phyloP scores from a whole-genome alignment of 108 stramenopile species.

The Conticribra guillardii region DNA sequence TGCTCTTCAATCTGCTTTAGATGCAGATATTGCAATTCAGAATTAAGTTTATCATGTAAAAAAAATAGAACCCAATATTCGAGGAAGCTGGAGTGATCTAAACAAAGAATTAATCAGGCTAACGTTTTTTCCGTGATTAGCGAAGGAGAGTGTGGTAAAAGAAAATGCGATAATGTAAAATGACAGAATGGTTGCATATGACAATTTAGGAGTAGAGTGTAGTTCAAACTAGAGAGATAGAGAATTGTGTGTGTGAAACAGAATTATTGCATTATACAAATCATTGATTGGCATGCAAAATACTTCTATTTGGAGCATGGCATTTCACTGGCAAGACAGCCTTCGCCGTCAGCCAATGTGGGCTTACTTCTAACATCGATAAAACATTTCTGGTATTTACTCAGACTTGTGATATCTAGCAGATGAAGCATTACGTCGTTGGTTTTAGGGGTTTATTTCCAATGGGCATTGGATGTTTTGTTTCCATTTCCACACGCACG shows the following conservation, averaged over 20 bases:
- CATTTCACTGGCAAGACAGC: slow-evolving; percentile 12
- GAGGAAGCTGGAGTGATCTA: not conserved
- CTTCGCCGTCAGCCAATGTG: not conserved
- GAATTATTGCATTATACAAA: not conserved
- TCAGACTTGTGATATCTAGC: slow-evolving; percentile 1
- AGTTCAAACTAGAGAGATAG: no score
- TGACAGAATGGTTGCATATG: no score
- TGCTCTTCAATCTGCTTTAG: slow-evolving; percentile 46
- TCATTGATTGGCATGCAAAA: not conserved
- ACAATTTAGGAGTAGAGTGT: no score
- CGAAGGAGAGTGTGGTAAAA: no score
- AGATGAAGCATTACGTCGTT: no score
- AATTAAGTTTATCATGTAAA: no score
- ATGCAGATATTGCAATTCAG: slow-evolving; percentile 54
- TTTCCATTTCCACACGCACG: no score
- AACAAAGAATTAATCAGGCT: not conserved
- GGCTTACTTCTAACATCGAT: not conserved
- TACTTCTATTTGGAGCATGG: slow-evolving; percentile 5
- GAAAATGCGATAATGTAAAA: no score
- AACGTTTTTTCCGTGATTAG: no score
- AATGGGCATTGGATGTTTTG: no score
- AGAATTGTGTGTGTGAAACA: not conserved
- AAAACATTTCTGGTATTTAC: slow-evolving; percentile 1
- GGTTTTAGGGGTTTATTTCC: no score
- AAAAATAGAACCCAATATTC: not conserved